Evolutionary conservation across 2,329 filamentous ascomycete genomes (phyloP).

Genomic region (Colletotrichum caudatum): DNA sequence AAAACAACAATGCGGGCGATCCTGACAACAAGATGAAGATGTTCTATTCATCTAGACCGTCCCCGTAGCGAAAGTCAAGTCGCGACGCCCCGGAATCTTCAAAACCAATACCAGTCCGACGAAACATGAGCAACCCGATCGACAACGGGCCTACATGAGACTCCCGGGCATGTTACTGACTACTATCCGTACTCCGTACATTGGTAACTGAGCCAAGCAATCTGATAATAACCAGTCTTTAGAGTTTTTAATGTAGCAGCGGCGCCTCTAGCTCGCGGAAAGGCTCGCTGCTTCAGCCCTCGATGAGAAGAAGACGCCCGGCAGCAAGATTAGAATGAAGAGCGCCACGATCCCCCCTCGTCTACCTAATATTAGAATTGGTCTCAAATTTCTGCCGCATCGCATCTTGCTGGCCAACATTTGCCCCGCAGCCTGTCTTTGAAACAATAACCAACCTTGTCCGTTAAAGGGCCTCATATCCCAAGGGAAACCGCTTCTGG

Average conservation of each 20-base stretch:
- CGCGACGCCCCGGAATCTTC: background rate
- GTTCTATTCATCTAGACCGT: conserved; percentile 2
- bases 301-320: background rate
- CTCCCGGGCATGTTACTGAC: conserved; percentile 1
- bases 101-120: background rate
- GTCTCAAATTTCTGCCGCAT: background rate
- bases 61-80: background rate
- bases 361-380: conserved; percentile 8
- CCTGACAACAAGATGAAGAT: conserved; percentile 2
- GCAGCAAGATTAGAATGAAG: conserved; percentile 1
- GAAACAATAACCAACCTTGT: no score
- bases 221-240: no score
- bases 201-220: background rate
- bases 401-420: background rate
- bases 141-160: background rate
- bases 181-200: background rate
- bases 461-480: background rate
- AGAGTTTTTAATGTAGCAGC: no score
- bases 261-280: conserved; percentile 7
- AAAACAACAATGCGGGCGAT: background rate
- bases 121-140: background rate
- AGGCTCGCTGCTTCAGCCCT: conserved; percentile 16
- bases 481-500: background rate
- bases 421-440: background rate
- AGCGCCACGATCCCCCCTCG: conserved; percentile 9